Percentiles rank a stretch among this genome's conserved stretches.
These are phyloP conservation scores for Fraxinus dipetala DNA, from an alignment of 305 asterid species.

Conservation along the genomic window DNA sequence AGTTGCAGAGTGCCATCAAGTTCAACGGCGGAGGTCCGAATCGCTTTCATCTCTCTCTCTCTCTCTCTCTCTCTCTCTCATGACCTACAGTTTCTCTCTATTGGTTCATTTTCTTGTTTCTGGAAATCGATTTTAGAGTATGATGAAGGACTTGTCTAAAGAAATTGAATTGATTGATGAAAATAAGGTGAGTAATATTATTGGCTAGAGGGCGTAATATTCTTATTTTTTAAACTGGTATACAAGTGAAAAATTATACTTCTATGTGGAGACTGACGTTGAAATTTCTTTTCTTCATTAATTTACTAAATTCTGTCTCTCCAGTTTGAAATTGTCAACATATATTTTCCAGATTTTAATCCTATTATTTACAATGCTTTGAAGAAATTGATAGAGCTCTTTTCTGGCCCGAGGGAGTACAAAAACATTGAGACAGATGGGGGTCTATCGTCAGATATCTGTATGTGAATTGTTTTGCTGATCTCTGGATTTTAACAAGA, in stretches of 20 bases:
- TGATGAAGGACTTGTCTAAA: neutral
- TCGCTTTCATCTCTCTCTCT: neutral
- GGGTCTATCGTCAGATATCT: neutral
- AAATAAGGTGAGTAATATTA: neutral
- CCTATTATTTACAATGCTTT: neutral
- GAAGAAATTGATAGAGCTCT: neutral
- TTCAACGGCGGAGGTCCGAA: constrained; percentile 81
- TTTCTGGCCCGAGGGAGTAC: neutral
- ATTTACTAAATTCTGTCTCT: neutral
- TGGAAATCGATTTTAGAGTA: neutral
- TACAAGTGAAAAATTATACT: neutral
- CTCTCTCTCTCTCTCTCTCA: neutral
- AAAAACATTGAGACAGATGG: neutral
- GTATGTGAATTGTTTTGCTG: neutral
- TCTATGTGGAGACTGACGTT: neutral
- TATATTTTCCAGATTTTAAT: neutral
- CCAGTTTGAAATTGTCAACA: neutral
- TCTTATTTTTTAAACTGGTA: neutral
- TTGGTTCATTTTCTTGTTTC: neutral
- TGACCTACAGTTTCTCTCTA: neutral
- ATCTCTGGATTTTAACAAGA: neutral
- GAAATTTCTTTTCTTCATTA: neutral
- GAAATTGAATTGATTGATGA: neutral
- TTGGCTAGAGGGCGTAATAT: neutral
- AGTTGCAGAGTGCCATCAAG: constrained; percentile 79